Evolutionary conservation across 1,284 basidiomycete species (phyloP).

Genomic region (Papiliotrema nemorosa): DNA sequence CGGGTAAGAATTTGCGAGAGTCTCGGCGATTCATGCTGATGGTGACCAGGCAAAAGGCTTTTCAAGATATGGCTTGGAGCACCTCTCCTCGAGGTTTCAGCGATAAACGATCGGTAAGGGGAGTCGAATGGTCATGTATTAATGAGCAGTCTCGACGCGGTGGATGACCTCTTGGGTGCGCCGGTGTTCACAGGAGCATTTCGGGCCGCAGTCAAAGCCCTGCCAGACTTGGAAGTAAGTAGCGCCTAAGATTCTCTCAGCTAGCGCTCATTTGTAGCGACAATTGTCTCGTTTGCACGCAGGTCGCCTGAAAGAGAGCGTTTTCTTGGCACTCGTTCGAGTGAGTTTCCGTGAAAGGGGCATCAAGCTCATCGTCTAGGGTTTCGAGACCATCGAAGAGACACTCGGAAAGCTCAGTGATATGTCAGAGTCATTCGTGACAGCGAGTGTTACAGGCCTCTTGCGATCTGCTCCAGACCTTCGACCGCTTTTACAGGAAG

Average conservation of each 20-base stretch:
- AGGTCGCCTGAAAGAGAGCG: conserved; percentile 75
- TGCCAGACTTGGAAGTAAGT: conserved; percentile 77
- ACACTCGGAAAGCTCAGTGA: conserved; percentile 64
- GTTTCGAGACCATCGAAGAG: conserved; percentile 68
- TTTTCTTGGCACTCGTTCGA: conserved; percentile 75
- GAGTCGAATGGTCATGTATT: conserved; percentile 1
- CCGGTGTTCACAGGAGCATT: conserved; percentile 73
- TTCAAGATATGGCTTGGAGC: conserved; percentile 93
- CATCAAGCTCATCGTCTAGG: conserved; percentile 51
- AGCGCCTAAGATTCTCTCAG: background rate
- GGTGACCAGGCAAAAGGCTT: conserved; percentile 70
- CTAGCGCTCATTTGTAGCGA: conserved; percentile 50
- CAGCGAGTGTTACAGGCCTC: conserved; percentile 67
- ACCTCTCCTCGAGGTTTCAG: conserved; percentile 71
- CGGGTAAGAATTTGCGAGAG: conserved; percentile 56
- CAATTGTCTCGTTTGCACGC: conserved; percentile 91
- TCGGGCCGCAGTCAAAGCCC: conserved; percentile 65
- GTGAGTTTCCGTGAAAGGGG: conserved; percentile 52
- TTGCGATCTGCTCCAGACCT: conserved; percentile 79
- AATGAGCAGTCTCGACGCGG: conserved; percentile 87
- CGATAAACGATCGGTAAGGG: conserved; percentile 78
- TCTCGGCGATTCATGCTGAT: background rate
- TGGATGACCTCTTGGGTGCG: conserved; percentile 78
- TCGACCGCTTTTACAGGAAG: conserved; percentile 57
- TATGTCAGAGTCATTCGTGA: conserved; percentile 67